Conservation (phyloP, 1,284 basidiomycete genomes). For the Sporisorium iseilematis-ciliati region DNA sequence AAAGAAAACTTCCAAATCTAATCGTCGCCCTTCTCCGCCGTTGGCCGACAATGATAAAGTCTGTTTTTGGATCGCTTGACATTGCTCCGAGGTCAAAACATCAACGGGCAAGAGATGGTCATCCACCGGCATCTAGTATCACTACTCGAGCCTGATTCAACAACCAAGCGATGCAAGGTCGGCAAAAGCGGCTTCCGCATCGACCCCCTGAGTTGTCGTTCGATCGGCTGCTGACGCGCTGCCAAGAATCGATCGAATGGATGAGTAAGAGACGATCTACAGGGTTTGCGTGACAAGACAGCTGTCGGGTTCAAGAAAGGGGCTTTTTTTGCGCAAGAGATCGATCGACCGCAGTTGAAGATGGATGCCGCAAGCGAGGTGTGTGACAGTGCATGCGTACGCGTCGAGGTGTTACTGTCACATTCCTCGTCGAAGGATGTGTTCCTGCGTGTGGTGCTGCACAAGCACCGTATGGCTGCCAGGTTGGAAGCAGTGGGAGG, state of each 20-base stretch:
- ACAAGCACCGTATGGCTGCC: background rate
- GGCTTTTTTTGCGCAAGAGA: background rate
- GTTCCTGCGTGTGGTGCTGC: slow-evolving; percentile 8
- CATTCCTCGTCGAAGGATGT: slow-evolving; percentile 8
- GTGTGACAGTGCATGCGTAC: too few relatives aligned
- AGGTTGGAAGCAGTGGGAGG: too few relatives aligned
- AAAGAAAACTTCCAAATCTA: background rate
- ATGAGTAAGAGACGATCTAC: slow-evolving; percentile 5
- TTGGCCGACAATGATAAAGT: too few relatives aligned
- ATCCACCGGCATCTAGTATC: background rate
- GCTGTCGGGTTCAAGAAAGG: slow-evolving; percentile 4
- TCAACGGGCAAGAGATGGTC: background rate
- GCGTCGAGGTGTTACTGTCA: background rate
- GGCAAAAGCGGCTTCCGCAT: too few relatives aligned
- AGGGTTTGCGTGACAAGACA: background rate
- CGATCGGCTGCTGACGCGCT: background rate
- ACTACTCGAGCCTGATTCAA: background rate
- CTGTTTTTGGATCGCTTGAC: too few relatives aligned
- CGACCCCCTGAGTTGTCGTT: background rate
- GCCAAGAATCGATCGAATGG: slow-evolving; percentile 9
- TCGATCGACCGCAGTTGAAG: background rate
- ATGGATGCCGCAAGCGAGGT: too few relatives aligned
- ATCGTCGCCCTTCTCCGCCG: slow-evolving; percentile 13
- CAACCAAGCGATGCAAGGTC: background rate
- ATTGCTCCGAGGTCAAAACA: background rate